These are phyloP conservation scores for Fusarium camptoceras DNA, from an alignment of 2,329 filamentous ascomycete species.

Conservation along the genomic window DNA sequence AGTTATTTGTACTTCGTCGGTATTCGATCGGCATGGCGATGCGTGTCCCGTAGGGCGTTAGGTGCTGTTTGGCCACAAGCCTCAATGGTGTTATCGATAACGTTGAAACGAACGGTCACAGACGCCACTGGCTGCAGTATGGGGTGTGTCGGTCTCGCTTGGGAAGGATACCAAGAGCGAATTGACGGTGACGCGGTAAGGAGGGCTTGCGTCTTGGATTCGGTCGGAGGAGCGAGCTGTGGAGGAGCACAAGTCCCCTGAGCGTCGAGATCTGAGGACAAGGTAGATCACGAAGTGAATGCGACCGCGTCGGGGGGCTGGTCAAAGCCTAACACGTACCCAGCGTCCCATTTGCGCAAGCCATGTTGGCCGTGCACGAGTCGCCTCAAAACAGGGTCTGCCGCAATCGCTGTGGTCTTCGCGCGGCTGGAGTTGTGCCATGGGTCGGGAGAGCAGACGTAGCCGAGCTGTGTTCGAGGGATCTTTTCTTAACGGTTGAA, in stretches of 20 bases:
- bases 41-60: not conserved
- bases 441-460: not conserved
- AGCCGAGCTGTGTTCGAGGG: rapidly evolving
- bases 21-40: not conserved
- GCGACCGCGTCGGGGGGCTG: too few species aligned
- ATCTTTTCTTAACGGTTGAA: not conserved
- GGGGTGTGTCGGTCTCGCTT: too few species aligned
- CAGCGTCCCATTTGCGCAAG: too few species aligned
- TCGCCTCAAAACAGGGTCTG: not conserved
- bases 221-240: not conserved
- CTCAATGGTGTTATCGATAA: too few species aligned
- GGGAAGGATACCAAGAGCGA: too few species aligned
- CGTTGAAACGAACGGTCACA: too few species aligned
- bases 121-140: not conserved
- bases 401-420: not conserved
- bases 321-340: too few species aligned
- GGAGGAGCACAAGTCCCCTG: not conserved
- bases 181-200: not conserved
- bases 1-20: not conserved
- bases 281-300: too few species aligned
- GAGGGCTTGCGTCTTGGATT: too few species aligned
- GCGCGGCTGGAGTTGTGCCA: not conserved
- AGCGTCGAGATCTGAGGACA: too few species aligned
- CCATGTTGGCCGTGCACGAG: not conserved
- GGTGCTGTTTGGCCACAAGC: not conserved